Percentiles rank a stretch among this genome's conserved stretches.
These are phyloP conservation scores for Solanum hybrid DNA, from an alignment of 305 asterid species.

Conservation along the genomic window DNA sequence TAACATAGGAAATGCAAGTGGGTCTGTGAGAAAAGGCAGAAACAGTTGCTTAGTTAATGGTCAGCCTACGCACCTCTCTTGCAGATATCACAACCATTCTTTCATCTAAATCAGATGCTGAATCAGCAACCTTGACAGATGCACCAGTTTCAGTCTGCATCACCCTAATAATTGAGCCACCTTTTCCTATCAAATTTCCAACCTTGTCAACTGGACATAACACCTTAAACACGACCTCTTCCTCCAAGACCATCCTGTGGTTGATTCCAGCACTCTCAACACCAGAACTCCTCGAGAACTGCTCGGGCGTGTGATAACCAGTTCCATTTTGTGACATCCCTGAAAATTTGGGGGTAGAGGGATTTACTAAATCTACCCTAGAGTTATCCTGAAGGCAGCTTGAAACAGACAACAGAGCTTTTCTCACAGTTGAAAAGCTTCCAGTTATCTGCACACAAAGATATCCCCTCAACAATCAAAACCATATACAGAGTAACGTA, in stretches of 20 bases:
- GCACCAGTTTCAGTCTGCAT: conserved; percentile 19
- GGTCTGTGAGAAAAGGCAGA: background rate
- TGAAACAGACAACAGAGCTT: conserved; percentile 15
- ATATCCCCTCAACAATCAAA: background rate
- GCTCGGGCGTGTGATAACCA: conserved; percentile 11
- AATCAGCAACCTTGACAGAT: conserved; percentile 17
- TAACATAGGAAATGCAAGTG: conserved; percentile 1
- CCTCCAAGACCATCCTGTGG: conserved; percentile 13
- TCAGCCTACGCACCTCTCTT: conserved; percentile 10
- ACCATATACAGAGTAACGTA: background rate
- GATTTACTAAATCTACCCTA: conserved; percentile 3
- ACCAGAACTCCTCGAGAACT: conserved; percentile 4
- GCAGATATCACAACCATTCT: conserved; percentile 16
- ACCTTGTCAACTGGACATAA: conserved; percentile 19
- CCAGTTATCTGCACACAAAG: conserved; percentile 12
- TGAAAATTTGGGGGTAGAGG: conserved; percentile 11
- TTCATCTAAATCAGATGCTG: conserved; percentile 11
- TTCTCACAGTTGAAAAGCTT: conserved; percentile 11
- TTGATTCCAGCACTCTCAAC: conserved; percentile 8
- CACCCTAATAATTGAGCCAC: conserved; percentile 12
- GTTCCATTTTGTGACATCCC: conserved; percentile 7
- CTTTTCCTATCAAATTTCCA: conserved; percentile 19
- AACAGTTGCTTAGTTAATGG: background rate
- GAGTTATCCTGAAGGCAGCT: conserved; percentile 15
- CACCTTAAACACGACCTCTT: conserved; percentile 14